These are phyloP conservation scores for Rubia occidens DNA, from an alignment of 305 asterid genomes.

Conservation along the genomic window DNA sequence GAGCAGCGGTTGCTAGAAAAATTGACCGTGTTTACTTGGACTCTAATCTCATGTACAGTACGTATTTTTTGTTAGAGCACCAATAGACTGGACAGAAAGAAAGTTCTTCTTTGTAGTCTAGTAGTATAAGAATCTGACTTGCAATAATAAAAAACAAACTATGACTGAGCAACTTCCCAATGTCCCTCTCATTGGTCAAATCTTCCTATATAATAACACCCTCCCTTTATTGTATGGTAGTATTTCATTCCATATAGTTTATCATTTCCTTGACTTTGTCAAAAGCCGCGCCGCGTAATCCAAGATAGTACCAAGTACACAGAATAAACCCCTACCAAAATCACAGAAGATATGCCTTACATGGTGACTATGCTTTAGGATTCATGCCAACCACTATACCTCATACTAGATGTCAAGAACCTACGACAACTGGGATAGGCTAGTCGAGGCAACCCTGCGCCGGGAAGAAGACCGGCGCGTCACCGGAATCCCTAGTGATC, in stretches of 20 bases:
- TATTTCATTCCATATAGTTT: neutral
- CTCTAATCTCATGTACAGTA: neutral
- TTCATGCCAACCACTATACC: neutral
- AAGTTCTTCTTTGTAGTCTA: neutral
- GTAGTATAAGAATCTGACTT: neutral
- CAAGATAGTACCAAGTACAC: neutral
- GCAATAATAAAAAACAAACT: neutral
- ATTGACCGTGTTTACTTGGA: neutral
- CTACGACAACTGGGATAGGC: conserved; percentile 16
- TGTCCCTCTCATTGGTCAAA: neutral
- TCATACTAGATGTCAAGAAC: conserved; percentile 5
- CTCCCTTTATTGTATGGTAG: neutral
- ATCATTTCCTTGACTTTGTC: neutral
- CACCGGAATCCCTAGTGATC: neutral
- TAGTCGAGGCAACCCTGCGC: conserved; percentile 6
- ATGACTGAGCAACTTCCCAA: neutral
- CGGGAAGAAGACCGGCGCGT: neutral
- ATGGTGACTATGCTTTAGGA: neutral
- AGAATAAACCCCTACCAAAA: neutral
- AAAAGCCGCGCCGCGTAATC: neutral
- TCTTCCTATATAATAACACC: neutral
- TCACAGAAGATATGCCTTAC: neutral
- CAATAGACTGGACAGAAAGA: neutral
- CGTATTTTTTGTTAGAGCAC: no score
- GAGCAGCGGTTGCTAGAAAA: neutral